Base-by-base conservation (phyloP, 768 basidiomycete species). In the Hemileccinum rubropunctum region DNA sequence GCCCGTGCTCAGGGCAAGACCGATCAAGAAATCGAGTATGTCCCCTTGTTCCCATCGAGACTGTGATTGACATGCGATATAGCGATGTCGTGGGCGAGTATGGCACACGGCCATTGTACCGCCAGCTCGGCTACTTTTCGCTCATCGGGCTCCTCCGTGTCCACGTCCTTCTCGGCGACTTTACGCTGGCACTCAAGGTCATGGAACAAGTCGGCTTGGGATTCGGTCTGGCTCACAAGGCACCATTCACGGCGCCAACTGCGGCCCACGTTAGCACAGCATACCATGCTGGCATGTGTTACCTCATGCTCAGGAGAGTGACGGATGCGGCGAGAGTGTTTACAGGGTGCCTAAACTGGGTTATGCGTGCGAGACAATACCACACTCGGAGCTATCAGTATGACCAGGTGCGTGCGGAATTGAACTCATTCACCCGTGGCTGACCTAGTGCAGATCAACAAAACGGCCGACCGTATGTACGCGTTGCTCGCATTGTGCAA, bases 391-490 rank as follows among this genome's bases (percentile, higher is more conserved):
- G 90, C 63, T 95, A 95, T 67, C 94, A 98, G 65, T 97, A 97
- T 60, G 94, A 97, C 62, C 93, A 95, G 77, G 91, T 88, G 53
- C 30, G 72, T 48, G 15, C 12, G 4, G 42, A 27, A 21, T 34
- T 15, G 14, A 48, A 21, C 12, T 36, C 2, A 18, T 30, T 21
- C 13, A 1, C 14, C 21, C 9, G 40, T 23, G 9, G 30, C 38
- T 53, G 33, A 52, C 42, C 7, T 15, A 21, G 21, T 3, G 33
- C 59, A 92, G 90, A 97, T 99, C 71, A 93, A 87, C 74, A 98
- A 98, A 77, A 95, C 90, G 15, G 95, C 92, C 3, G 97, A 99
- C 64, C 77, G 97, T 40, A 99, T 98, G 95, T 95, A 98, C 61
- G 94, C 94, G 6, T 71, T 99, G 28, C 90, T 98, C 54, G 91